These are phyloP conservation scores for Ophiostoma quercus DNA, from an alignment of 2,329 filamentous ascomycete genomes.

Conservation along the genomic window DNA sequence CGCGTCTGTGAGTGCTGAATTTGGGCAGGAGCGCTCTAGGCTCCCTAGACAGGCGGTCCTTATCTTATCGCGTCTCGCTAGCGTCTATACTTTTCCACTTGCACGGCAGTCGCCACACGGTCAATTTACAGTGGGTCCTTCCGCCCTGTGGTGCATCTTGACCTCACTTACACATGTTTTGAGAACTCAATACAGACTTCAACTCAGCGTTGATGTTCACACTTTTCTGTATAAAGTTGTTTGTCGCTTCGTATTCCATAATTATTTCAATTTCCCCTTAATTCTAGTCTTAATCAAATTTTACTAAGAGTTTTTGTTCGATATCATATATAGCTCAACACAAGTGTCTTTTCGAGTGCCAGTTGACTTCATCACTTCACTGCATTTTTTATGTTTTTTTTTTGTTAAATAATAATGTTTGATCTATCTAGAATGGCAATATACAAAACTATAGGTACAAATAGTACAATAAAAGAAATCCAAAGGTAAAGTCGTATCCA, in stretches of 20 bases:
- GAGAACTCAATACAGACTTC: background rate
- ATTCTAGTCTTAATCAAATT: too few species aligned
- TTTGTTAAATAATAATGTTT: background rate
- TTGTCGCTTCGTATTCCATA: too few species aligned
- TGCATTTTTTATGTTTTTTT: background rate
- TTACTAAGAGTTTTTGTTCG: too few species aligned
- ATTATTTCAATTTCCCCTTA: too few species aligned
- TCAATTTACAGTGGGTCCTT: background rate
- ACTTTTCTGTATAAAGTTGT: too few species aligned
- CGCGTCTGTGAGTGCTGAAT: background rate
- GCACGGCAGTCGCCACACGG: background rate
- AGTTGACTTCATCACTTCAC: too few species aligned
- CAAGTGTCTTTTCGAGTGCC: too few species aligned
- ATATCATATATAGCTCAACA: too few species aligned
- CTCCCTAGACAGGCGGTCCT: background rate
- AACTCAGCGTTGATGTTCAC: too few species aligned
- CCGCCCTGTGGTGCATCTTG: background rate
- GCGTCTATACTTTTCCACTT: background rate
- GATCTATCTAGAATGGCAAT: background rate
- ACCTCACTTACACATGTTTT: background rate
- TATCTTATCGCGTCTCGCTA: constrained; percentile 1
- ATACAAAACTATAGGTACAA: background rate
- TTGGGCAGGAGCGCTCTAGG: background rate
- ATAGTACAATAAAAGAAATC: background rate
- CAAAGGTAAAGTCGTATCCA: background rate